Evolutionary conservation across 148 eudicot genomes (phyloP).

Genomic region (Rhododendron vialii): DNA sequence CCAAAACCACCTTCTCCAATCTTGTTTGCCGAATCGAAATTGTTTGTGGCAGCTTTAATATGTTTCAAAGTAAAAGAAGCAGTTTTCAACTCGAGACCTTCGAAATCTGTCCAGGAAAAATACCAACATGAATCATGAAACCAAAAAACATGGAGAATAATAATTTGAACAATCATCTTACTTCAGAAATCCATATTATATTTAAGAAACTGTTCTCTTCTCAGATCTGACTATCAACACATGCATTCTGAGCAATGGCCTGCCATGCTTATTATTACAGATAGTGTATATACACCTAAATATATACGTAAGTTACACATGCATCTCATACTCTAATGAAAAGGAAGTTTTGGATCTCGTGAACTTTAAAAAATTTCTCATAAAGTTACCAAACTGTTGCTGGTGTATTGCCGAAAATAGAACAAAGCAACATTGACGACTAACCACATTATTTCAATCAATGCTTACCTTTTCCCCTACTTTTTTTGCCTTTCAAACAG

Average conservation of each 20-base stretch:
- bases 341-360: not conserved
- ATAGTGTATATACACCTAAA: not conserved
- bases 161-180: not conserved
- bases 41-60: slow-evolving; percentile 41
- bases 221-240: not conserved
- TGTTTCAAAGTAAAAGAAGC: slow-evolving; percentile 37
- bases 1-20: slow-evolving; percentile 70
- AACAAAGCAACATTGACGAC: not conserved
- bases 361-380: not conserved
- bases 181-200: not conserved
- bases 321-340: not conserved
- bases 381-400: not conserved
- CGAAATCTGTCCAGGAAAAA: slow-evolving; percentile 28
- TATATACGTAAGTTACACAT: not conserved
- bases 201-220: not conserved
- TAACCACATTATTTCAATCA: not conserved
- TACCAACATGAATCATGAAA: not conserved
- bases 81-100: slow-evolving; percentile 36
- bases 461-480: slow-evolving; percentile 22
- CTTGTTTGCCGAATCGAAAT: slow-evolving; percentile 42
- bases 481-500: slow-evolving; percentile 17
- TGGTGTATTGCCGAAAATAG: not conserved
- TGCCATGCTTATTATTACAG: not conserved
- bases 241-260: not conserved
- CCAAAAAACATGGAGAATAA: not conserved